These are phyloP conservation scores for carrot (Daucus carota) DNA, from an alignment of 129 eudicot species.

Conservation along the genomic window DNA sequence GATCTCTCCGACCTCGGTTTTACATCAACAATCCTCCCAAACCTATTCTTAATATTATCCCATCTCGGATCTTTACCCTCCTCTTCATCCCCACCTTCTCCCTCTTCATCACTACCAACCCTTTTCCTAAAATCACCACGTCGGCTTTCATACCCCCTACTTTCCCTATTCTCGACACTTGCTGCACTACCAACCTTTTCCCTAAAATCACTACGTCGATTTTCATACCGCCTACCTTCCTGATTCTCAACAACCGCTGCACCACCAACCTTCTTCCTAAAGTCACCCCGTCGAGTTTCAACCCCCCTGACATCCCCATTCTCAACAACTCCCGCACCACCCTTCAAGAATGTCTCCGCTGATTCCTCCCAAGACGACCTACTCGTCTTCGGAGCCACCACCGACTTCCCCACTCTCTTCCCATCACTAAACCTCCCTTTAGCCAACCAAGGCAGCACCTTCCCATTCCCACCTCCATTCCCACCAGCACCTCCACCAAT, in stretches of 20 bases:
- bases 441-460: conserved; percentile 73
- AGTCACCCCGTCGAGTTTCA: conserved; percentile 15
- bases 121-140: conserved; percentile 10
- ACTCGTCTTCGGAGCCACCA: conserved; percentile 17
- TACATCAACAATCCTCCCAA: conserved; percentile 24
- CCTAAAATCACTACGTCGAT: conserved; percentile 13
- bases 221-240: conserved; percentile 18
- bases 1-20: conserved; percentile 39
- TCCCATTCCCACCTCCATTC: conserved; percentile 14
- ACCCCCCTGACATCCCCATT: conserved; percentile 16
- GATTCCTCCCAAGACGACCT: conserved; percentile 63
- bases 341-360: conserved; percentile 44
- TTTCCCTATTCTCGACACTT: conserved; percentile 14
- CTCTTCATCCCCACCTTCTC: conserved; percentile 32
- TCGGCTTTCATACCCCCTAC: conserved; percentile 17
- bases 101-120: conserved; percentile 25
- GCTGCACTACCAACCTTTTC: conserved; percentile 17
- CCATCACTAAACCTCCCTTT: conserved; percentile 20
- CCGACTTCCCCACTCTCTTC: conserved; percentile 25
- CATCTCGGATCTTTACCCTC: conserved; percentile 56
- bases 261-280: conserved; percentile 16
- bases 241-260: conserved; percentile 11
- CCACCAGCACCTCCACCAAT: conserved; percentile 26
- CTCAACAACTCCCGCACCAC: conserved; percentile 18
- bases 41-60: conserved; percentile 59